phyloP scores from a whole-genome alignment of 306 rosid species.

The cucumber (Cucumis sativus) region Cucumber_9930_V3 NC_026660.2:27585501-27586000 shows the following conservation, averaged over 20 bases:
- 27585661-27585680: conserved; percentile 65
- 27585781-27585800: conserved; percentile 10
- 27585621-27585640: conserved; percentile 12
- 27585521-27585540: background rate
- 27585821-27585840: conserved; percentile 55
- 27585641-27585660: conserved; percentile 33
- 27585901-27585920: conserved; percentile 44
- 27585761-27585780: conserved; percentile 28
- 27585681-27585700: conserved; percentile 42
- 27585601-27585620: conserved; percentile 16
- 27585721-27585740: conserved; percentile 68
- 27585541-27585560: background rate
- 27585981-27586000: conserved; percentile 79
- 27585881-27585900: conserved; percentile 68
- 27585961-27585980: conserved; percentile 76
- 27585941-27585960: conserved; percentile 79
- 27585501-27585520: background rate
- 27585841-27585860: conserved; percentile 74
- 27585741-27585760: conserved; percentile 40
- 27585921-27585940: conserved; percentile 49
- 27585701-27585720: conserved; percentile 44
- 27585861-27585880: conserved; percentile 51
- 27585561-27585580: background rate
- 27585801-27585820: conserved; percentile 28
- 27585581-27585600: background rate